Conservation (phyloP, 1,284 basidiomycete genomes). For the Cutaneotrichosporon sp. region DNA sequence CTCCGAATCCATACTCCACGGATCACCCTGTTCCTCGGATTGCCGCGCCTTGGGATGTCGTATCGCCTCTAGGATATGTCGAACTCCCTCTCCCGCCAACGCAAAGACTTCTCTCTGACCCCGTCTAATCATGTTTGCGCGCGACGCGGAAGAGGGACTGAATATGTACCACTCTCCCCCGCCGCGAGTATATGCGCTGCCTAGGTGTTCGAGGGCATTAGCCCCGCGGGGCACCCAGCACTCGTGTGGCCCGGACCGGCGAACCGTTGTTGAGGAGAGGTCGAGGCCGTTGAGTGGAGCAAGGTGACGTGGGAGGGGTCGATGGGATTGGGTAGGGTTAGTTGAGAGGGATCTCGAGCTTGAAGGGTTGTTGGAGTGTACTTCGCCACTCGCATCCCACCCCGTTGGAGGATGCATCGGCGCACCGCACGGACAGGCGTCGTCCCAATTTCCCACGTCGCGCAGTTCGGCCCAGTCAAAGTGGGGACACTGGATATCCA, state of each 20-base stretch:
- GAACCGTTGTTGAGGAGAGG: neutral
- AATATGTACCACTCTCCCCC: constrained; percentile 1
- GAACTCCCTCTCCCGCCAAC: constrained; percentile 1
- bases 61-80: constrained; percentile 5
- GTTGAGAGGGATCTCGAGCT: no score
- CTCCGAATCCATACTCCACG: neutral
- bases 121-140: neutral
- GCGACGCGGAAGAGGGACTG: neutral
- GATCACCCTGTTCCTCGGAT: neutral
- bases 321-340: neutral
- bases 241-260: neutral
- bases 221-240: constrained; percentile 8
- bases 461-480: constrained; percentile 5
- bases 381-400: neutral
- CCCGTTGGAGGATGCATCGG: neutral
- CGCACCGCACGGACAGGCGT: neutral
- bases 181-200: constrained; percentile 1
- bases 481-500: neutral
- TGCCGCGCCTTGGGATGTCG: neutral
- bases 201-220: neutral
- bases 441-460: neutral
- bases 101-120: neutral
- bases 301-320: neutral
- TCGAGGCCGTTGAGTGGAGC: neutral
- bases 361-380: no score